phyloP scores from a whole-genome alignment of 441 rosid genomes.

The Adansonia madagascariensis region DNA sequence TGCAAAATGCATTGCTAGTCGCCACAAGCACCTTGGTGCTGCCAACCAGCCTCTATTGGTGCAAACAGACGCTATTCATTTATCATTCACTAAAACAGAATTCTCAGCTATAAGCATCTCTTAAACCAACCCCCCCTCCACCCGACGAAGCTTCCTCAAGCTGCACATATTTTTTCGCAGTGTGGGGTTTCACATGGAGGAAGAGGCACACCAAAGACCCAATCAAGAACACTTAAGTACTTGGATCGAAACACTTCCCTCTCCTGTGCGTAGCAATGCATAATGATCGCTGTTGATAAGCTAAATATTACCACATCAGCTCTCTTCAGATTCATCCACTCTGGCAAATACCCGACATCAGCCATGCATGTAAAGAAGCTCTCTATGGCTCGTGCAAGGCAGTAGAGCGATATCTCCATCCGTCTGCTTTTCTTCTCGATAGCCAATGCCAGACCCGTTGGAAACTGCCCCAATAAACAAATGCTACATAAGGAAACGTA shows the following conservation, averaged over 20 bases:
- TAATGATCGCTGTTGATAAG: constrained; percentile 66
- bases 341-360: neutral
- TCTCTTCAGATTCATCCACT: constrained; percentile 7
- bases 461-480: constrained; percentile 55
- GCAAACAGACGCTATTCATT: neutral
- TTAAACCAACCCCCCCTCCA: constrained; percentile 6
- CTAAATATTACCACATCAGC: constrained; percentile 17
- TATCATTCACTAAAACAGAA: neutral
- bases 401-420: constrained; percentile 87
- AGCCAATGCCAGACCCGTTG: constrained; percentile 82
- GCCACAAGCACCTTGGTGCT: neutral
- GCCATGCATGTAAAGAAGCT: constrained; percentile 13
- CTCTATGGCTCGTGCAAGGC: constrained; percentile 60
- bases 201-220: constrained; percentile 57
- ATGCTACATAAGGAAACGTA: neutral
- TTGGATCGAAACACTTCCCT: constrained; percentile 91
- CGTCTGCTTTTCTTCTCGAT: constrained; percentile 96
- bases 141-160: constrained; percentile 35
- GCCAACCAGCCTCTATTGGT: neutral
- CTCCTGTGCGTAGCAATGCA: constrained; percentile 92
- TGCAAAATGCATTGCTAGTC: too few relatives aligned
- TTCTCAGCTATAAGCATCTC: neutral
- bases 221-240: constrained; percentile 86
- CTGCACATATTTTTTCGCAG: neutral
- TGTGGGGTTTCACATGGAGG: neutral